A percentile compares a stretch with the other conserved stretches of the same genome.
These are phyloP conservation scores for Priceomyces fermenticarens DNA, from an alignment of 805 yeast species.

Conservation along the genomic window DNA sequence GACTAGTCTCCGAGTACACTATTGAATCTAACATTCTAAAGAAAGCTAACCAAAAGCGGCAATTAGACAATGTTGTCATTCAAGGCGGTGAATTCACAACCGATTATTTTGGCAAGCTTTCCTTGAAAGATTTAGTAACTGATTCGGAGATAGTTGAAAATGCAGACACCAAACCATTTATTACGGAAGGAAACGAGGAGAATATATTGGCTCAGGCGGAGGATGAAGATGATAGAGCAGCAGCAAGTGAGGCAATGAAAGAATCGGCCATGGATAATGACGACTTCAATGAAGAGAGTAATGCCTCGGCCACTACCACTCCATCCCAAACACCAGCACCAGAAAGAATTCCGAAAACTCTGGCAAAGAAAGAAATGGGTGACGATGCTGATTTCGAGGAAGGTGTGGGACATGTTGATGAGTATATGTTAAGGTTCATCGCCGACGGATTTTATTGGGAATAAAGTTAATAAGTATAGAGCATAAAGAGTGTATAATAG, in stretches of 20 bases:
- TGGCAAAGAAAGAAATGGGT: slow-evolving; percentile 12
- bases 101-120: slow-evolving; percentile 85
- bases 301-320: slow-evolving; percentile 18
- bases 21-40: slow-evolving; percentile 92
- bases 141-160: slow-evolving; percentile 42
- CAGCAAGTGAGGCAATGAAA: slow-evolving; percentile 84
- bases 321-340: slow-evolving; percentile 27
- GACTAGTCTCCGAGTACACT: slow-evolving; percentile 94
- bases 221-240: slow-evolving; percentile 86
- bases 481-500: neutral
- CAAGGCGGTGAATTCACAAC: slow-evolving; percentile 99
- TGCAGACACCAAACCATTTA: slow-evolving; percentile 41
- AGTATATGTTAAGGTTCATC: slow-evolving; percentile 89
- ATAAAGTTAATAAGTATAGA: neutral
- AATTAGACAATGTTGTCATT: slow-evolving; percentile 89
- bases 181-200: slow-evolving; percentile 42
- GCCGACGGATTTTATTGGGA: slow-evolving; percentile 68
- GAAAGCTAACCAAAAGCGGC: slow-evolving; percentile 92
- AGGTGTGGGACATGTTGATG: slow-evolving; percentile 83
- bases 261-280: slow-evolving; percentile 83
- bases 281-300: slow-evolving; percentile 64
- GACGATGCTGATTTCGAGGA: slow-evolving; percentile 50
- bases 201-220: slow-evolving; percentile 86
- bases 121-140: slow-evolving; percentile 82
- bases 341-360: slow-evolving; percentile 9